A percentile compares a stretch with the other conserved stretches of the same genome.
phyloP scores from a whole-genome alignment of 495 filamentous ascomycete species.

The Chaetomidium leptoderma region DNA sequence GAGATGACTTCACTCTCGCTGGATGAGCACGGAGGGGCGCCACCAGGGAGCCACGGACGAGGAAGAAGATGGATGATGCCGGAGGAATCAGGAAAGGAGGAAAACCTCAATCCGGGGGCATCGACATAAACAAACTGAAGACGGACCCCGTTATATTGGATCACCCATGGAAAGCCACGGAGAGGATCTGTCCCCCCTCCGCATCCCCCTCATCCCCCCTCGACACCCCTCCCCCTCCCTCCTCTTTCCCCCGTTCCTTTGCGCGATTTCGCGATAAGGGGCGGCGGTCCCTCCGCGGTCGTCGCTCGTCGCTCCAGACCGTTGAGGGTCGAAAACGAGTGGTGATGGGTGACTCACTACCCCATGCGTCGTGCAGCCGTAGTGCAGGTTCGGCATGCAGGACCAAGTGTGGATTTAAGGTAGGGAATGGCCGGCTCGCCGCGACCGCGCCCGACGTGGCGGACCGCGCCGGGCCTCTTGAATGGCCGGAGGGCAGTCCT shows the following conservation, averaged over 20 bases:
- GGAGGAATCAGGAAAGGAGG: slow-evolving; percentile 9
- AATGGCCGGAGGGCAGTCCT: slow-evolving; percentile 22
- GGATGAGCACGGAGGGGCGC: slow-evolving; percentile 3
- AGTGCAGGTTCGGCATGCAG: slow-evolving; percentile 22
- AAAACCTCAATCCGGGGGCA: slow-evolving; percentile 10
- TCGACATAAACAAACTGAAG: slow-evolving; percentile 1
- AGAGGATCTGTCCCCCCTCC: not conserved
- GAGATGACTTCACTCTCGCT: slow-evolving; percentile 3
- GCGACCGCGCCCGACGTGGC: slow-evolving; percentile 24
- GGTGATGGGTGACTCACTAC: slow-evolving; percentile 31
- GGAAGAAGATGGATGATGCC: slow-evolving; percentile 5
- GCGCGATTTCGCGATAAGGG: slow-evolving; percentile 18
- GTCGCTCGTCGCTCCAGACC: slow-evolving; percentile 21
- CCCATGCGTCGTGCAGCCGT: slow-evolving; percentile 18
- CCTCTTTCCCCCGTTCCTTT: slow-evolving; percentile 4
- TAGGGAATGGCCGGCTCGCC: slow-evolving; percentile 2
- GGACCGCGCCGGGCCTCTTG: slow-evolving; percentile 31
- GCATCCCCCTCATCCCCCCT: not conserved
- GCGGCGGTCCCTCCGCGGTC: not conserved
- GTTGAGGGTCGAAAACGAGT: slow-evolving; percentile 26
- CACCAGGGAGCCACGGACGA: slow-evolving; percentile 11
- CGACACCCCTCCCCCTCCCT: not conserved
- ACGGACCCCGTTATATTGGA: slow-evolving; percentile 1
- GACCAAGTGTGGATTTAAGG: slow-evolving; percentile 8
- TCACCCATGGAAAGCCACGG: not conserved